phyloP scores from a whole-genome alignment of 352 stramenopile species.

The Phytopythium aichiense region DNA sequence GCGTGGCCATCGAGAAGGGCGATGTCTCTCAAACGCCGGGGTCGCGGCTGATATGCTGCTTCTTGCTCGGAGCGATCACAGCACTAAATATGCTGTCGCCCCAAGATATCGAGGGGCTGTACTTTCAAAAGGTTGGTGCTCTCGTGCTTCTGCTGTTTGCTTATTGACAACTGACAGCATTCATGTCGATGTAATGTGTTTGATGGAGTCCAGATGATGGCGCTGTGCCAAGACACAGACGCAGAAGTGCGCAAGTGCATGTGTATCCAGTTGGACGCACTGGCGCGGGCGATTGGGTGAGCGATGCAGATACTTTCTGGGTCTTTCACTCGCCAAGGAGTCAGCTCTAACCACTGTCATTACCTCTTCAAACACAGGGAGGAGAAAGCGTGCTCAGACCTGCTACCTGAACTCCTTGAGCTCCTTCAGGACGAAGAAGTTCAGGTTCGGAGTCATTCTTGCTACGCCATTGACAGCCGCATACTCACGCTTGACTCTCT shows the following conservation, averaged over 20 bases:
- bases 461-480: neutral
- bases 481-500: neutral
- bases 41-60: conserved; percentile 74
- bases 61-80: conserved; percentile 67
- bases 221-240: conserved; percentile 79
- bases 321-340: neutral
- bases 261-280: conserved; percentile 75
- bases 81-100: conserved; percentile 59
- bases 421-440: conserved; percentile 81
- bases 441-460: conserved; percentile 32
- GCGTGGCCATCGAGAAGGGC: conserved; percentile 78
- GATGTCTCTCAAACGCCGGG: conserved; percentile 76
- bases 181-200: neutral
- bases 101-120: conserved; percentile 76
- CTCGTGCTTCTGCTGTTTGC: neutral
- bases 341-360: neutral
- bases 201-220: conserved; percentile 61
- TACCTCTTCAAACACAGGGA: conserved; percentile 25
- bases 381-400: conserved; percentile 53
- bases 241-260: conserved; percentile 79
- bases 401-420: conserved; percentile 72
- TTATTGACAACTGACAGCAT: neutral
- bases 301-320: conserved; percentile 3
- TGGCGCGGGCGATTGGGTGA: conserved; percentile 68
- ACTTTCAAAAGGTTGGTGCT: conserved; percentile 67